phyloP scores from a whole-genome alignment of 306 rosid species.

The Leucaena leucocephala region DNA sequence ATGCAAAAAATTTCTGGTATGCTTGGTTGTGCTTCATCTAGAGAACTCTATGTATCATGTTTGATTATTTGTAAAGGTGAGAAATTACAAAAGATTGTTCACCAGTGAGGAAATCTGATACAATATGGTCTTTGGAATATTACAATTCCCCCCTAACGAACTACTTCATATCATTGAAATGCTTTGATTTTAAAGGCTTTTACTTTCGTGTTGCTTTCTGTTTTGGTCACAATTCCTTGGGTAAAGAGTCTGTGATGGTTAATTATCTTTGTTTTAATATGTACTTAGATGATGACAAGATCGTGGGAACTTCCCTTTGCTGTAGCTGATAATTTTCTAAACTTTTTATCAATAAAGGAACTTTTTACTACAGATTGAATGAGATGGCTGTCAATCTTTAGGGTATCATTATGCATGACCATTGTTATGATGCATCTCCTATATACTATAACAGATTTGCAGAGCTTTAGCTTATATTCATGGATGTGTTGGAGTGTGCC shows the following conservation, averaged over 20 bases:
- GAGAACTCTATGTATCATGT: background rate
- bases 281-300: background rate
- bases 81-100: background rate
- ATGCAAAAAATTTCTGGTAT: background rate
- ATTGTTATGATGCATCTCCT: constrained; percentile 21
- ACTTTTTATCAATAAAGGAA: background rate
- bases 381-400: background rate
- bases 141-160: background rate
- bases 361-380: background rate
- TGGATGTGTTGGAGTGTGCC: constrained; percentile 67
- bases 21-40: background rate
- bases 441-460: constrained; percentile 52
- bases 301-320: background rate
- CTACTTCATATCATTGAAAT: background rate
- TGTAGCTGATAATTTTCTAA: background rate
- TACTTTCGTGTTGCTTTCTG: background rate
- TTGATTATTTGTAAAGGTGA: background rate
- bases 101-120: background rate
- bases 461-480: constrained; percentile 77
- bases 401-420: background rate
- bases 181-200: background rate
- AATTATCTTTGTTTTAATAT: background rate
- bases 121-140: background rate
- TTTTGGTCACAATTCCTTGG: background rate
- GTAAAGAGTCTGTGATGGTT: background rate